Evolutionary conservation across 2,329 filamentous ascomycete genomes (phyloP), one percentile per base, ranked within the genome.

Genomic region (Pseudopyrenochaeta lycopersici): DNA sequence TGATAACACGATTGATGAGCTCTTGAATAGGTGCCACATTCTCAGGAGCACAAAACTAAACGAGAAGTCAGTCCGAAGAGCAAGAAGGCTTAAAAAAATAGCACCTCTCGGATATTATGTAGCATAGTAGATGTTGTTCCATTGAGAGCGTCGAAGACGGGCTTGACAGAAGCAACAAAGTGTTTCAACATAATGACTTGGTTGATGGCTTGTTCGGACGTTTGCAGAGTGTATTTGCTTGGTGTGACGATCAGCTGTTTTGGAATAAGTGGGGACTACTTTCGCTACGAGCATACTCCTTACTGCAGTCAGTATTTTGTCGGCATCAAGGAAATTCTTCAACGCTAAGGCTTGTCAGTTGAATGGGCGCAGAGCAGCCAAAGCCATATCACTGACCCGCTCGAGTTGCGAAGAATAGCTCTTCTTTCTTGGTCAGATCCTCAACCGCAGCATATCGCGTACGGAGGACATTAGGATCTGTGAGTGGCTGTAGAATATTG

Each of bases 401-500:
- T 46, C 92, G 87, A 23, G 91, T 84, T 43, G 88, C 85, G 44
- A 85, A 86, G 75, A 97, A 96, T 84, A 96, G 90, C 38, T 93
- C 90, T 69, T 97, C 91, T 47, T 90, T 92, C 1, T 83, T 85
- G 1, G 88, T 88, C 17, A 99, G 77, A 73, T 98, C 94, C 53
- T 92, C 88, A 0, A 99, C 78, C 0, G 93, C 92, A 67, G 95
- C 89, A 59, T 92, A 94, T 3, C 95, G 86, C 29, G 84, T 86
- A 1, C 78, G 79, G 14, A 99, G 83, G 12, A 90, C 89, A 2
- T 83, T 79, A 3, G 83, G 76, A 48, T 89, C 84, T 0, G 91
- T 97, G 0, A 91, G 90, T 3, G 95, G 95, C 67, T 99, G 95
- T 1, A 98, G 78, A 29, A 99, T 88, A 61, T 90, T 97, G 72